Percentiles rank a stretch among this genome's conserved stretches.
These are phyloP conservation scores for Cystobasidiaceae sp. DNA, from an alignment of 1,284 basidiomycete genomes.

Conservation along the genomic window DNA sequence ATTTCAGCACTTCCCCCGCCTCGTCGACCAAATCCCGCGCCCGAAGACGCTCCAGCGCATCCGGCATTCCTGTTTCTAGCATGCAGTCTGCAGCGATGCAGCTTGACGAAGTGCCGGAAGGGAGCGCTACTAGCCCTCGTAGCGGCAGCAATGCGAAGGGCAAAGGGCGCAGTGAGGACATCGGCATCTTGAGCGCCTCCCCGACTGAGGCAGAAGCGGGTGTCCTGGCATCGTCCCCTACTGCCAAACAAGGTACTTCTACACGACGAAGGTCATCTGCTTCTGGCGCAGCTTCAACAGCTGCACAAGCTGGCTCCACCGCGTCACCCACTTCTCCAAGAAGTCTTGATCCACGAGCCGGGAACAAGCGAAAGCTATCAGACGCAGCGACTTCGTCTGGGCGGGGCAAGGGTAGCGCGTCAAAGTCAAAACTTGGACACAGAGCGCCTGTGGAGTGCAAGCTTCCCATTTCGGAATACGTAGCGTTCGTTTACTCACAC, in stretches of 20 bases:
- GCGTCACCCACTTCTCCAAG: not conserved
- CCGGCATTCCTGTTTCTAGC: not conserved
- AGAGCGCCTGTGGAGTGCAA: constrained; percentile 13
- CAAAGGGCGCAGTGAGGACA: not conserved
- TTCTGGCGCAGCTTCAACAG: not conserved
- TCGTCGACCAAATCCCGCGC: not conserved
- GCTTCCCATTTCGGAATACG: constrained; percentile 17
- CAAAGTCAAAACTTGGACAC: too few species aligned
- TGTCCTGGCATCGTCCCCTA: not conserved
- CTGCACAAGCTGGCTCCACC: not conserved
- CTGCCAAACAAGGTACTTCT: not conserved
- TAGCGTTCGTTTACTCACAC: not conserved
- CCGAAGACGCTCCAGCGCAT: not conserved
- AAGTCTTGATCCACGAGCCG: not conserved
- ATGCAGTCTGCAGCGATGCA: not conserved
- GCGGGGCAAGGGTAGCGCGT: constrained; percentile 7
- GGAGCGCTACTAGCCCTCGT: not conserved
- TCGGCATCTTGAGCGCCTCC: not conserved
- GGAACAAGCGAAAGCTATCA: constrained; percentile 23
- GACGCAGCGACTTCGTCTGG: constrained; percentile 25
- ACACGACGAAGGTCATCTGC: constrained; percentile 15
- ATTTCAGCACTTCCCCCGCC: too few species aligned
- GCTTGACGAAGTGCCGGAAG: constrained; percentile 17
- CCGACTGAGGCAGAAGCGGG: not conserved
- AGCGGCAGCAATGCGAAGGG: not conserved